Conservation (phyloP, 371 early-diverging fungal species). For the Apophysomyces variabilis region DNA sequence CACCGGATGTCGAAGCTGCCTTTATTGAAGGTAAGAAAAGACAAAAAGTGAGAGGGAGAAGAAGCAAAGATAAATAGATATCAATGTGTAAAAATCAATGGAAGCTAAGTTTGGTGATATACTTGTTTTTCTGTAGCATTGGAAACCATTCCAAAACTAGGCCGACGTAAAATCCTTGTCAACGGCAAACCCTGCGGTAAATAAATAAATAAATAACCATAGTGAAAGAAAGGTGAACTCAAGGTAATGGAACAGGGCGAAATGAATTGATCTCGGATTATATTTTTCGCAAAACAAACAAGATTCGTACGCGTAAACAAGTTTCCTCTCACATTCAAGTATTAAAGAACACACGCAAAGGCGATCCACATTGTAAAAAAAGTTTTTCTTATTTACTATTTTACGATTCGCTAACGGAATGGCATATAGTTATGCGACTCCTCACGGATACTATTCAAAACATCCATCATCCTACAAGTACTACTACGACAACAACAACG, state of each 20-base stretch:
- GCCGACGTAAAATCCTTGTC: constrained; percentile 62
- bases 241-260: constrained; percentile 41
- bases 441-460: constrained; percentile 43
- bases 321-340: constrained; percentile 84
- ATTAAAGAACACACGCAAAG: constrained; percentile 72
- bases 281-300: constrained; percentile 68
- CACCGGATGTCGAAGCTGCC: constrained; percentile 68
- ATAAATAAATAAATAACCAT: background rate
- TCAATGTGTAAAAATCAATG: background rate
- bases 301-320: constrained; percentile 73
- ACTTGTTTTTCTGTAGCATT: constrained; percentile 39
- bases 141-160: constrained; percentile 61
- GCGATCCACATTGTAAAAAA: constrained; percentile 57
- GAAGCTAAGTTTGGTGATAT: too few species aligned
- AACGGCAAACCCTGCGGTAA: constrained; percentile 71
- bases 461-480: constrained; percentile 8
- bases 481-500: constrained; percentile 8
- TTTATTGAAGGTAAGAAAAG: constrained; percentile 67
- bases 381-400: background rate
- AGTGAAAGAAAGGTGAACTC: background rate
- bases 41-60: too few species aligned
- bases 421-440: constrained; percentile 55
- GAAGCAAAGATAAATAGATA: background rate
- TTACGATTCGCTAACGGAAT: background rate
- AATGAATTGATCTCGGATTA: constrained; percentile 81